Evolutionary conservation across 345 rosid genomes (phyloP).

Genomic region (Aquilaria yunnanensis): DNA sequence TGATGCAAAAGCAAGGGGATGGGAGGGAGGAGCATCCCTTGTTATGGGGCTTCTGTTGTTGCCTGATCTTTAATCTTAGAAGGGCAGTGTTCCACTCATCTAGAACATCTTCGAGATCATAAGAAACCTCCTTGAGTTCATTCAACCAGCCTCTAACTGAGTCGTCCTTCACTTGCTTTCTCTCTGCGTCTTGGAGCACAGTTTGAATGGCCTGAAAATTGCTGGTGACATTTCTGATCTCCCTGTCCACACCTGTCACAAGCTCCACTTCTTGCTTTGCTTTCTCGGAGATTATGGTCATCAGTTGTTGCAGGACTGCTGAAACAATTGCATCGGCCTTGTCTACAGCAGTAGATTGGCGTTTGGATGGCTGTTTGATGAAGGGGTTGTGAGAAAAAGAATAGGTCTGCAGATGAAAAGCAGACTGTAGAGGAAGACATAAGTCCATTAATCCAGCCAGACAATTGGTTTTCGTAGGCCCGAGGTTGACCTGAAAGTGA

Average conservation of each 20-base stretch:
- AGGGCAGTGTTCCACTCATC: background rate
- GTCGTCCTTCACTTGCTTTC: background rate
- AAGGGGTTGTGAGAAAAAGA: no score
- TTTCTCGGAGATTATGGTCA: background rate
- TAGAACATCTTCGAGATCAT: background rate
- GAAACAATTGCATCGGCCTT: background rate
- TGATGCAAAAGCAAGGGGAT: background rate
- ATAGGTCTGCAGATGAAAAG: no score
- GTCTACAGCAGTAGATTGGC: no score
- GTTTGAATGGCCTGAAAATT: background rate
- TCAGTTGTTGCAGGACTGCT: background rate
- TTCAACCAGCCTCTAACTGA: background rate
- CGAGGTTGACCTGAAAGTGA: no score
- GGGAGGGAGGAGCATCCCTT: background rate
- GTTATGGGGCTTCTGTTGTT: background rate
- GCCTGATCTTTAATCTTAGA: background rate
- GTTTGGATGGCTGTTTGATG: no score
- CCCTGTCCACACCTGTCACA: background rate
- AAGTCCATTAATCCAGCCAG: no score
- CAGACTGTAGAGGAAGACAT: no score
- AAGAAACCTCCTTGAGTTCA: background rate
- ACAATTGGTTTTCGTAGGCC: no score
- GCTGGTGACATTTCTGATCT: background rate
- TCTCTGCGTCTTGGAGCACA: constrained; percentile 3
- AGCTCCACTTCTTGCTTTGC: background rate